A percentile compares a stretch with the other conserved stretches of the same genome.
Evolutionary conservation across 805 yeast species (phyloP).

Genomic region (Kazachstania kunashirensis): DNA sequence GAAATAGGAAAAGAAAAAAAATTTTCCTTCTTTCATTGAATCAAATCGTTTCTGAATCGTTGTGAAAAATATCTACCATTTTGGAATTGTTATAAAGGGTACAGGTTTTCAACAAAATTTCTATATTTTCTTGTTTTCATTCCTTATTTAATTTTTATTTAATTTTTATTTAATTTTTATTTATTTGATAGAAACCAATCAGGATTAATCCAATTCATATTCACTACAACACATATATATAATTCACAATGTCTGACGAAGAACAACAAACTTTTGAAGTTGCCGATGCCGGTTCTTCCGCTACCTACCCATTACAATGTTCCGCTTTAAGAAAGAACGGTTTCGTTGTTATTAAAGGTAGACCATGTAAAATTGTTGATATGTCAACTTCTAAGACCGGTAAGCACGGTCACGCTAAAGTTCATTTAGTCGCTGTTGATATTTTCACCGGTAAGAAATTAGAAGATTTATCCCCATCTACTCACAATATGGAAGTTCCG

Average conservation of each 20-base stretch:
- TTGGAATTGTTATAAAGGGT: conserved; percentile 2
- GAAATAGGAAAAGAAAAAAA: too few relatives aligned
- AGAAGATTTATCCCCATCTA: conserved; percentile 98
- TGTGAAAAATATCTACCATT: too few relatives aligned
- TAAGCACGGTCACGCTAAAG: conserved; percentile 99
- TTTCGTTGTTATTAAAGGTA: conserved; percentile 92
- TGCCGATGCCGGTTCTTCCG: conserved; percentile 97
- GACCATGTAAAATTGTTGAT: conserved; percentile 99
- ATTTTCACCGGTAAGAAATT: conserved; percentile 97
- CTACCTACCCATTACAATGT: conserved; percentile 98
- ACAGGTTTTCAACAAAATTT: not conserved
- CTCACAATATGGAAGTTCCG: conserved; percentile 99
- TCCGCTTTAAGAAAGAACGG: conserved; percentile 99
- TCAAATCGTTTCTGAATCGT: too few relatives aligned
- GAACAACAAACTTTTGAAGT: conserved; percentile 90
- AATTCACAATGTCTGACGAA: conserved; percentile 20
- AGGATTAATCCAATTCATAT: not conserved
- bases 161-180: not conserved
- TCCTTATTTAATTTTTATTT: not conserved
- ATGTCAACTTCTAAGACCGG: conserved; percentile 99
- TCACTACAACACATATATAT: conserved; percentile 1
- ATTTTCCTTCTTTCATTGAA: too few relatives aligned
- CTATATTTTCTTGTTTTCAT: not conserved
- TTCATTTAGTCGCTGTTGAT: conserved; percentile 95
- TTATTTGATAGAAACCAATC: not conserved